Conservation (phyloP, 2,329 filamentous ascomycete genomes). For the Davidsoniella virescens region DNA sequence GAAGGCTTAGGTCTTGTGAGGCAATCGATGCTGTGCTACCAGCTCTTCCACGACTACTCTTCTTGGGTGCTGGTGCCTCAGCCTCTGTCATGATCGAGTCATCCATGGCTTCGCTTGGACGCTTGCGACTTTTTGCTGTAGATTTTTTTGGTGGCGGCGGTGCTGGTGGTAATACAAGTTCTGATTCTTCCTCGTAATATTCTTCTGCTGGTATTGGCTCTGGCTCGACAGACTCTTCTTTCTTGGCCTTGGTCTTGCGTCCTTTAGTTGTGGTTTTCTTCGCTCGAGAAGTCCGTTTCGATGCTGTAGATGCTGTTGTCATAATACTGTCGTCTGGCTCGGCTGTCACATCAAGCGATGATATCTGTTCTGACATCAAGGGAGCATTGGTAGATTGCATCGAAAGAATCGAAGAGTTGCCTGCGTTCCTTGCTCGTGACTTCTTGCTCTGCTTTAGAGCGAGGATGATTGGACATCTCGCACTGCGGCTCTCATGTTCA, state of each 20-base stretch:
- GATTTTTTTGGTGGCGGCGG: conserved; percentile 26
- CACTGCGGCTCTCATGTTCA: conserved; percentile 67
- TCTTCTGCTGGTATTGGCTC: conserved; percentile 12
- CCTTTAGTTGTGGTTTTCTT: conserved; percentile 38
- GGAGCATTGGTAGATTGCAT: conserved; percentile 37
- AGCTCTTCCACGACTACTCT: conserved; percentile 36
- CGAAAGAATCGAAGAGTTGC: conserved; percentile 54
- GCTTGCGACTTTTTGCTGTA: conserved; percentile 34
- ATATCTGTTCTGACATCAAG: conserved; percentile 26
- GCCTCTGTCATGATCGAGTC: conserved; percentile 26
- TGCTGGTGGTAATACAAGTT: conserved; percentile 9
- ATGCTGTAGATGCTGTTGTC: conserved; percentile 33
- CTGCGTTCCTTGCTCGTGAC: conserved; percentile 38
- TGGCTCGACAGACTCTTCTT: conserved; percentile 36
- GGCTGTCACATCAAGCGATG: conserved; percentile 21
- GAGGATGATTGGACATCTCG: conserved; percentile 68
- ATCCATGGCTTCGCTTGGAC: conserved; percentile 43
- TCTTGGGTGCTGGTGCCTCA: conserved; percentile 40
- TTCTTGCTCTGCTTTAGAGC: conserved; percentile 46
- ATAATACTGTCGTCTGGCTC: conserved; percentile 42
- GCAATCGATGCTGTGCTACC: conserved; percentile 28
- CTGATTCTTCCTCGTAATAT: background rate
- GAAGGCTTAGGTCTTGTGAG: background rate
- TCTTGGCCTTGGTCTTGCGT: conserved; percentile 27
- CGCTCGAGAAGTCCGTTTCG: conserved; percentile 26